Evolutionary conservation across 148 eudicot genomes (phyloP).

Genomic region (Rhododendron henanense): DNA sequence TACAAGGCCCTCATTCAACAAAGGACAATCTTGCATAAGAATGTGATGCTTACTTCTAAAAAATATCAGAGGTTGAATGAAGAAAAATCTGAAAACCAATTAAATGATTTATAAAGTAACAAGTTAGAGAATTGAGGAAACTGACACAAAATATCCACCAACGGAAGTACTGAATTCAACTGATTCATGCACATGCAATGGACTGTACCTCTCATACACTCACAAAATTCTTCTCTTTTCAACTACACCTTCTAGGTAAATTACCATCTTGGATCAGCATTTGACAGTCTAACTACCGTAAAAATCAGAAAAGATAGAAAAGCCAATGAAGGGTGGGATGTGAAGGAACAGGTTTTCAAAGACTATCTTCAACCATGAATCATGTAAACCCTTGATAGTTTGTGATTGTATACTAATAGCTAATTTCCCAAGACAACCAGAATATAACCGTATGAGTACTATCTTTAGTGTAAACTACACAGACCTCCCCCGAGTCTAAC

Average conservation of each 20-base stretch:
- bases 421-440: too few species aligned
- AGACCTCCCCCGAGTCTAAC: background rate
- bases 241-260: background rate
- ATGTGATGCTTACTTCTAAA: background rate
- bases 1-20: constrained; percentile 57
- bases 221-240: background rate
- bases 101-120: background rate
- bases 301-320: background rate
- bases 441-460: too few species aligned
- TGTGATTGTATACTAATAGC: too few species aligned
- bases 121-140: background rate
- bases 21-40: constrained; percentile 43
- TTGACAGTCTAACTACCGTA: background rate
- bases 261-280: constrained; percentile 2
- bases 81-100: background rate
- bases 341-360: background rate
- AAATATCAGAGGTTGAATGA: background rate
- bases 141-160: too few species aligned
- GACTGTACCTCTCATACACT: background rate
- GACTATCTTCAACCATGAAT: constrained; percentile 3
- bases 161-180: background rate
- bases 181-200: background rate
- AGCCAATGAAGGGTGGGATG: too few species aligned
- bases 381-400: too few species aligned
- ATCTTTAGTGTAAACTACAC: background rate